phyloP scores from a whole-genome alignment of 352 stramenopile genomes.

The Pseudoperonospora humuli region DNA sequence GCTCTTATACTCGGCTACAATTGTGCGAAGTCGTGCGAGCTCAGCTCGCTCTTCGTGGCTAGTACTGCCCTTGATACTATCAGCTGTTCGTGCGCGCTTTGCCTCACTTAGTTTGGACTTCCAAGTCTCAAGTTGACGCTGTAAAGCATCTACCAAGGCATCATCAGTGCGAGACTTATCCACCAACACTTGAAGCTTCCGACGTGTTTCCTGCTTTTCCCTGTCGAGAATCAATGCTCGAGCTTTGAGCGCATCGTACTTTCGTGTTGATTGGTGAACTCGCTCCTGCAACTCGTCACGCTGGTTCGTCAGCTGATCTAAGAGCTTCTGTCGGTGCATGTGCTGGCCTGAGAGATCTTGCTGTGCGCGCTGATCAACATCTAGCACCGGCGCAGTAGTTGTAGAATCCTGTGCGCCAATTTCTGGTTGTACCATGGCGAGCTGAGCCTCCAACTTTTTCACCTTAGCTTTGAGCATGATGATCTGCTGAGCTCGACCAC shows the following conservation, averaged over 20 bases:
- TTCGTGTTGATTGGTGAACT: slow-evolving; percentile 51
- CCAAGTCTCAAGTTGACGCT: no score
- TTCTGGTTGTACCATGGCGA: slow-evolving; percentile 9
- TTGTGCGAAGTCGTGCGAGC: no score
- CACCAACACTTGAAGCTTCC: no score
- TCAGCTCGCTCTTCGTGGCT: no score
- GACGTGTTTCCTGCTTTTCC: no score
- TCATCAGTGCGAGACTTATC: no score
- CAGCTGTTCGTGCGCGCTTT: no score
- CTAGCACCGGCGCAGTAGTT: slow-evolving; percentile 3
- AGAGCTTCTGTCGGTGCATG: slow-evolving; percentile 42
- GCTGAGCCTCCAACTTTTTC: slow-evolving; percentile 55
- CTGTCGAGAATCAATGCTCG: slow-evolving; percentile 65
- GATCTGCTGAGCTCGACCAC: slow-evolving; percentile 75
- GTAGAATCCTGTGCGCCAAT: not conserved
- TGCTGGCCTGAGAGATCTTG: slow-evolving; percentile 51
- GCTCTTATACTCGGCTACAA: no score
- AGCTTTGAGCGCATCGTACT: slow-evolving; percentile 57
- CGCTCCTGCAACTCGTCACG: slow-evolving; percentile 47
- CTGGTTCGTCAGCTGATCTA: slow-evolving; percentile 55
- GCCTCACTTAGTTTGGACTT: no score
- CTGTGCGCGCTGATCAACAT: slow-evolving; percentile 61
- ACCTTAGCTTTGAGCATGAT: no score
- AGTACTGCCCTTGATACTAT: no score
- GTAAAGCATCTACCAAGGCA: no score